These are phyloP conservation scores for Nymphaea colorata DNA, from an alignment of 164 flowering plant species.

Conservation along the genomic window DNA sequence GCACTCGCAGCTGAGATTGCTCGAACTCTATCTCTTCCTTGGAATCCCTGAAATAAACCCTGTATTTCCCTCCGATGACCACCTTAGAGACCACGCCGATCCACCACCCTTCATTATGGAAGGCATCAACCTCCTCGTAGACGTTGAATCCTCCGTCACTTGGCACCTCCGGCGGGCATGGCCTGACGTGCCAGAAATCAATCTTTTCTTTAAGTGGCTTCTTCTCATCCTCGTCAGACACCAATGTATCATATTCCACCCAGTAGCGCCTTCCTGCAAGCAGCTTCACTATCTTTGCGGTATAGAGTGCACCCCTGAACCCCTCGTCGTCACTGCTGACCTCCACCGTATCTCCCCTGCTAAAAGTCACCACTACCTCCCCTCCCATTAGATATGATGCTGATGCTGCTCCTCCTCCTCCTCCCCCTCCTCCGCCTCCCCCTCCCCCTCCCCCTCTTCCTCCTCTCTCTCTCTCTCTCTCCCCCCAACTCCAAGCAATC, in stretches of 20 bases:
- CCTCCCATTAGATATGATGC: neutral
- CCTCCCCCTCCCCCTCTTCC: too few species aligned
- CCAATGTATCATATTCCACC: constrained; percentile 48
- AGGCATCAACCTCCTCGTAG: constrained; percentile 69
- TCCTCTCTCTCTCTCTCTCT: too few species aligned
- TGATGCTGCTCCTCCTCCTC: too few species aligned
- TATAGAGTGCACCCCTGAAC: constrained; percentile 63
- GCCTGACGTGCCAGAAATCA: constrained; percentile 44
- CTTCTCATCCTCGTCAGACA: constrained; percentile 58
- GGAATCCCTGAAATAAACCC: constrained; percentile 43
- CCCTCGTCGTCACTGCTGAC: constrained; percentile 87
- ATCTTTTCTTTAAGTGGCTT: constrained; percentile 45
- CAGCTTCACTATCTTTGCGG: constrained; percentile 37
- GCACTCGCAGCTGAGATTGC: constrained; percentile 46
- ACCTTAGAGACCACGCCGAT: constrained; percentile 60
- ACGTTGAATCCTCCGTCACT: constrained; percentile 19
- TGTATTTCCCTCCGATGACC: constrained; percentile 22
- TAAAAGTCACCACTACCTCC: constrained; percentile 7
- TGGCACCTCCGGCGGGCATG: constrained; percentile 38
- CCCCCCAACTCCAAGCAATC: too few species aligned
- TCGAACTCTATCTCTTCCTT: constrained; percentile 38
- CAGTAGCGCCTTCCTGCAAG: constrained; percentile 24
- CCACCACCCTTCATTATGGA: constrained; percentile 90
- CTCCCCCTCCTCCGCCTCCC: too few species aligned
- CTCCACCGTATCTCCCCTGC: constrained; percentile 45